A percentile compares a stretch with the other conserved stretches of the same genome.
These are phyloP conservation scores for Marasmius sp. DNA, from an alignment of 1,284 basidiomycete genomes.

Conservation along the genomic window DNA sequence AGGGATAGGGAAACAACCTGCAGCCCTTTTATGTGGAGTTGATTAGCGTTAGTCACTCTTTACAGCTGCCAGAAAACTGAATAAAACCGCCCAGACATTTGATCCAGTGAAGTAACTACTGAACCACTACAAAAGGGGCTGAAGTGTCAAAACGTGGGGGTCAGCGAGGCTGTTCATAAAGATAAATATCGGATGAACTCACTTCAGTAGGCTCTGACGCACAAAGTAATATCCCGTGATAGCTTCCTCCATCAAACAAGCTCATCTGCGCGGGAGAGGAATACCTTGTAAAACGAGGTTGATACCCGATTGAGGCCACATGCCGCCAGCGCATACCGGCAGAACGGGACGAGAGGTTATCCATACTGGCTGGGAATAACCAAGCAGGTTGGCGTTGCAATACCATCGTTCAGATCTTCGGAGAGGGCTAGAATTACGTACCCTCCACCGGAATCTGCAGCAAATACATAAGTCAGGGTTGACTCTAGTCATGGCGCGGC, in stretches of 20 bases:
- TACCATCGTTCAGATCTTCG: too few relatives aligned
- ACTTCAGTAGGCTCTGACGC: not conserved
- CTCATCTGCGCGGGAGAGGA: not conserved
- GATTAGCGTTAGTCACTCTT: not conserved
- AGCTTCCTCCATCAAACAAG: not conserved
- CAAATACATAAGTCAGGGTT: too few relatives aligned
- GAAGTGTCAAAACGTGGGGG: not conserved
- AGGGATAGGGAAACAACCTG: too few relatives aligned
- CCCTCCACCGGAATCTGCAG: too few relatives aligned
- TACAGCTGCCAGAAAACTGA: not conserved
- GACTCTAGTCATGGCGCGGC: too few relatives aligned
- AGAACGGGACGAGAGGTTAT: too few relatives aligned
- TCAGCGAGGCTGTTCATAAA: not conserved
- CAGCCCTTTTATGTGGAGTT: not conserved
- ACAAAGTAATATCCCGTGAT: not conserved
- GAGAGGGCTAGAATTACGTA: too few relatives aligned
- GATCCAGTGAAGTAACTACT: not conserved
- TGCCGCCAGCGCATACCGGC: too few relatives aligned
- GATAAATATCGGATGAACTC: not conserved
- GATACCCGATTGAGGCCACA: too few relatives aligned
- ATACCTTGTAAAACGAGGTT: too few relatives aligned
- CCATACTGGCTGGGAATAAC: too few relatives aligned
- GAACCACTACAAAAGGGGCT: not conserved
- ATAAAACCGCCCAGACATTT: not conserved
- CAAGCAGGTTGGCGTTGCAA: too few relatives aligned